Base-by-base conservation (phyloP, 441 rosid genomes). In the Biscutella laevigata region DNA sequence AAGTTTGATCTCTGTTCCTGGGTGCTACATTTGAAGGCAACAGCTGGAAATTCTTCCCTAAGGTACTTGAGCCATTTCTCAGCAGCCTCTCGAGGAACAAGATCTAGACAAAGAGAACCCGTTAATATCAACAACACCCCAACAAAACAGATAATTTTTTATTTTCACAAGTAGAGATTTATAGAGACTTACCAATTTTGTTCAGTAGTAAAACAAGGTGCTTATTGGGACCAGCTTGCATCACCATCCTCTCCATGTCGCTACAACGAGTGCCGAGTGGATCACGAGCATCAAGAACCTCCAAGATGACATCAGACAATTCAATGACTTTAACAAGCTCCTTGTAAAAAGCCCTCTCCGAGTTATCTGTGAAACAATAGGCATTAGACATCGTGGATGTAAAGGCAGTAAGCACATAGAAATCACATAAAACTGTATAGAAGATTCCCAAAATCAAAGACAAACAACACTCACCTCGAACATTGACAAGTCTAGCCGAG, bases 211-310 rank as follows among this genome's bases (percentile, higher is more conserved):
- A 71, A 40, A 92, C 99, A 1, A 92, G 78, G 47, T 71, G 84
- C 70, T 92, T 88, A 37, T 78, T 81, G 25, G 85, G 81, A 62
- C 96, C 91, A 0, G 89, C 71, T 69, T 71, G 88, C 78, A 74
- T 71, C 73, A 92, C 99, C 94, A 92, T 77, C 59, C 75, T 86
- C 74, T 92, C 98, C 95, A 92, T 86, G 50, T 86, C 98, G 35
- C 76, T 67, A 66, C 99, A 88, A 9, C 98, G 92, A 11, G 89
- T 85, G 40, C 98, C 92, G 21, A 86, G 74, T 15, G 97, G 95
- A 71, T 92, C 99, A 32, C 95, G 77, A 0, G 95, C 92, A 71
- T 92, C 97, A 39, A 92, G 82, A 62, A 92, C 90, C 77, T 92
- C 99, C 71, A 92, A 39, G 62, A 88, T 84, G 65, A 92, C 97